Base-by-base conservation (phyloP, 345 rosid species). In the Anastatica hierochuntica region DNA sequence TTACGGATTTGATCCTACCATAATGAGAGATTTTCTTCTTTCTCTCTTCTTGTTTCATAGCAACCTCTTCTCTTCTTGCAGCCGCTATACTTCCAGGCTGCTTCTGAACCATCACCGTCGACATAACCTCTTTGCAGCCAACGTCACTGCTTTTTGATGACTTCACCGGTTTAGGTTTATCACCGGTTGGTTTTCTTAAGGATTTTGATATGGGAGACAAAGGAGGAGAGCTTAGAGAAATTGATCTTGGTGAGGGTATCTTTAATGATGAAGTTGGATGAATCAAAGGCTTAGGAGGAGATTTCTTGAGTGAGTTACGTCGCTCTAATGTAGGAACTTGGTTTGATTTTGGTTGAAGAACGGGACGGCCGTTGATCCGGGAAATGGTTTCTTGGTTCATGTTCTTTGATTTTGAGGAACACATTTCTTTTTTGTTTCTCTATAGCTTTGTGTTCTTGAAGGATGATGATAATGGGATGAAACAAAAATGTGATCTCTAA, bases 81-180 rank as follows among this genome's bases (percentile, higher is more conserved):
- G 95, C 83, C 1, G 95, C 88, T 21, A 85, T 80, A 68, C 77
- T 82, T 20, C 90, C 90, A 1, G 90, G 77, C 10, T 72, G 77
- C 14, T 72, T 66, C 42, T 73, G 72, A 56, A 62, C 67, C 7
- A 48, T 50, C 62, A 52, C 31, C 38, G 63, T 35, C 4, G 64
- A 38, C 12, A 35, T 20, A 18, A n/a, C n/a, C n/a, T n/a, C n/a
- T n/a, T n/a, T n/a, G n/a, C n/a, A n/a, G n/a, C n/a, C n/a, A n/a
- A n/a, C n/a, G n/a, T n/a, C n/a, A n/a, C n/a, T n/a, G n/a, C n/a
- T n/a, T n/a, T n/a, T n/a, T n/a, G n/a, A n/a, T n/a, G n/a, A n/a
- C n/a, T n/a, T n/a, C 57, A 33, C 50, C 14, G 49, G 53, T 36
- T 56, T 76, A 10, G 65, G 41, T 2, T 62, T 46, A 24, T 72